Conservation (phyloP, 2,329 filamentous ascomycete species). For the Aspergillus arachidicola region DNA sequence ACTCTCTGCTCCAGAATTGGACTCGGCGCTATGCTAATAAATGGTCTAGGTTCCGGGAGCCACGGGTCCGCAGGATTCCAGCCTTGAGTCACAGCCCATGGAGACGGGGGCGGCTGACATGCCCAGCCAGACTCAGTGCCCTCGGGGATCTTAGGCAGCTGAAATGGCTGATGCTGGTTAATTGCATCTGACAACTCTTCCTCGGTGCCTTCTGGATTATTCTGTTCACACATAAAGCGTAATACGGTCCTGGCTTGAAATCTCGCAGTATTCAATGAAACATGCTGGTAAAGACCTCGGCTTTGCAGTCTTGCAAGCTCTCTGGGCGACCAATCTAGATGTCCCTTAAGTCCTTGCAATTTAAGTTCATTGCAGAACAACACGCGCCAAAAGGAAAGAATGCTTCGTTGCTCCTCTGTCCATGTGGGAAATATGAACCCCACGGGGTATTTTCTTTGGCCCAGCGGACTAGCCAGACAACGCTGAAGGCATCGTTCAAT, state of each 20-base stretch:
- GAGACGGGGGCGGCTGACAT: background rate
- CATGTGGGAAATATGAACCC: background rate
- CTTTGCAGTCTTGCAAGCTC: background rate
- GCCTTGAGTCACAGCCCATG: background rate
- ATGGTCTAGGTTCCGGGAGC: background rate
- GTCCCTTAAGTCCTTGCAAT: background rate
- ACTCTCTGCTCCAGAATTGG: too few relatives aligned
- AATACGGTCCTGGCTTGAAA: background rate
- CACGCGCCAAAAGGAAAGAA: slow-evolving; percentile 3
- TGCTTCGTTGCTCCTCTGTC: slow-evolving; percentile 6
- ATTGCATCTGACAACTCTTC: background rate
- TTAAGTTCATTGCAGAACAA: background rate
- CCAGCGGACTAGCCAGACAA: background rate
- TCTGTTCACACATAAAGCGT: background rate
- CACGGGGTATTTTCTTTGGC: background rate
- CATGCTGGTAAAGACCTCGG: background rate
- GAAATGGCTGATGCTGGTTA: background rate
- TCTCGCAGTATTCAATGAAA: background rate
- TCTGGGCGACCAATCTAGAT: background rate
- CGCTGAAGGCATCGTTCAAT: background rate
- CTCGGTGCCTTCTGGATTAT: background rate
- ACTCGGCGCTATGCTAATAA: too few relatives aligned
- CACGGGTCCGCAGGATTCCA: background rate
- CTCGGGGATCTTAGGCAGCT: background rate
- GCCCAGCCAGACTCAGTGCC: background rate